Conservation (phyloP, 305 asterid genomes). For the Fraxinus ornus region DNA sequence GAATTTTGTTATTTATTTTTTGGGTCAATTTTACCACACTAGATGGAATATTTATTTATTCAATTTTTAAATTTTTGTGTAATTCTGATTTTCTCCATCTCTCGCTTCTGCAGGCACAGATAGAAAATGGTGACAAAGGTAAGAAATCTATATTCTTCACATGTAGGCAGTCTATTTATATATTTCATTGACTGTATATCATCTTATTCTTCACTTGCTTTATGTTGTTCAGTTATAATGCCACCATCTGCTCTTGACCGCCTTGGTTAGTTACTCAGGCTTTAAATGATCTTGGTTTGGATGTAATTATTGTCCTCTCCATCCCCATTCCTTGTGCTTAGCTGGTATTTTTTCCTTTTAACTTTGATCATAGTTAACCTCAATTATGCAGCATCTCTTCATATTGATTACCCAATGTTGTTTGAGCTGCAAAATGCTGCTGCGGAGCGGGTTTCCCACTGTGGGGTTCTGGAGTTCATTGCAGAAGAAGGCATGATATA, state of each 20-base stretch:
- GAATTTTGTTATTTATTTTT: background rate
- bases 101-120: slow-evolving; percentile 64
- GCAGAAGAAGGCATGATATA: slow-evolving; percentile 99
- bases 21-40: background rate
- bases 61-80: background rate
- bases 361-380: slow-evolving; percentile 14
- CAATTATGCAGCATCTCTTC: slow-evolving; percentile 71
- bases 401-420: slow-evolving; percentile 94
- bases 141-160: slow-evolving; percentile 17
- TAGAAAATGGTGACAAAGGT: slow-evolving; percentile 97
- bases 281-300: background rate
- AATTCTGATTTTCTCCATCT: slow-evolving; percentile 31
- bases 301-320: slow-evolving; percentile 7
- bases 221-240: background rate
- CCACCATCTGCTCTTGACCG: slow-evolving; percentile 92
- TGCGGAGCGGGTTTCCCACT: slow-evolving; percentile 75
- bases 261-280: slow-evolving; percentile 58
- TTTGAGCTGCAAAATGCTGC: slow-evolving; percentile 84
- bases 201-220: slow-evolving; percentile 13
- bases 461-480: slow-evolving; percentile 98
- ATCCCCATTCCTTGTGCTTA: background rate
- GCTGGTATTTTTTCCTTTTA: background rate
- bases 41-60: background rate
- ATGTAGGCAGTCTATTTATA: slow-evolving; percentile 7
- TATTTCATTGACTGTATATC: background rate